Conservation (phyloP, 1,139 yeast species). For the Sugiyamaella neomexicana region DNA sequence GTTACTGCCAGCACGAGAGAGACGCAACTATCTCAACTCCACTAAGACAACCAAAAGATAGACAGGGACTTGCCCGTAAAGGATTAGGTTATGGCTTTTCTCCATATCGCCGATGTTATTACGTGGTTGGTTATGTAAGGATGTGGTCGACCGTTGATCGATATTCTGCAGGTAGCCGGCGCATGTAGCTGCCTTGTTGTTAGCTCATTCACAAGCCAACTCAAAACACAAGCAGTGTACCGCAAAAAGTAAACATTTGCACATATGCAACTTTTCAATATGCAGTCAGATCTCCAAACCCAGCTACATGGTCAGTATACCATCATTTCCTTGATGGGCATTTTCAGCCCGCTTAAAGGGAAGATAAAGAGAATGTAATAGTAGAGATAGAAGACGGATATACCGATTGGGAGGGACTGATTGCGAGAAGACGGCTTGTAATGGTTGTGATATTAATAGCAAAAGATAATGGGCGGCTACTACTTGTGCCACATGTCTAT, state of each 20-base stretch:
- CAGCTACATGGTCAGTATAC: background rate
- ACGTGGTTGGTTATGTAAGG: background rate
- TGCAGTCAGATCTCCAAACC: background rate
- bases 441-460: no score
- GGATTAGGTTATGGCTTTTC: background rate
- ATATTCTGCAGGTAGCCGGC: constrained; percentile 14
- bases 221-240: background rate
- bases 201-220: background rate
- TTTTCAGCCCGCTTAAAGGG: no score
- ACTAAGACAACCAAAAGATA: background rate
- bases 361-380: no score
- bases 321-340: background rate
- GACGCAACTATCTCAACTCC: background rate
- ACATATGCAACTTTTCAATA: background rate
- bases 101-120: background rate
- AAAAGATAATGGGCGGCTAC: no score
- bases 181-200: background rate
- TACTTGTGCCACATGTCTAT: no score
- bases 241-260: background rate
- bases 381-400: no score
- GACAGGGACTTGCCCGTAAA: constrained; percentile 6
- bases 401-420: no score
- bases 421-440: no score
- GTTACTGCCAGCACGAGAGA: background rate
- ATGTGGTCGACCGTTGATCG: constrained; percentile 1